Percentiles rank a stretch among this genome's conserved stretches.
Conservation (phyloP, 768 basidiomycete genomes). For the Lyophyllum atratum region DNA sequence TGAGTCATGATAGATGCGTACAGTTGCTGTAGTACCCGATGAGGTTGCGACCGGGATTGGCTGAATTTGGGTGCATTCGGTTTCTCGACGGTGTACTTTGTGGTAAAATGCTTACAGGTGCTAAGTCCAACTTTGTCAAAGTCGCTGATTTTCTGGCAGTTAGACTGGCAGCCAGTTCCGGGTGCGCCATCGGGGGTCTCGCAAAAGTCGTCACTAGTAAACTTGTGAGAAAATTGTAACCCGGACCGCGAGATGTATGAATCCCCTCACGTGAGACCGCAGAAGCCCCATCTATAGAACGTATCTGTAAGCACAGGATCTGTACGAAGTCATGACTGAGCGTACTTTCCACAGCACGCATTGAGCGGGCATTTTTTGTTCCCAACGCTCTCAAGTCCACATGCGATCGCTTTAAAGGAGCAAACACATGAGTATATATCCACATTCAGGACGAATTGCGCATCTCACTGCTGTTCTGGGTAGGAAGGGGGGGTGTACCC, state of each 20-base stretch:
- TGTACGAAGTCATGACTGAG: not conserved
- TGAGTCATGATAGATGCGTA: no score
- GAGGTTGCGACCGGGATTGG: constrained; percentile 2
- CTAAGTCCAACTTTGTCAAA: not conserved
- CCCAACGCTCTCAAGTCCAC: constrained; percentile 15
- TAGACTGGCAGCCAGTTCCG: not conserved
- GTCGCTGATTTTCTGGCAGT: not conserved
- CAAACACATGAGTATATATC: not conserved
- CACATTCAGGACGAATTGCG: not conserved
- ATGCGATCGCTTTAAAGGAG: constrained; percentile 8
- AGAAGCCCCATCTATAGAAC: not conserved
- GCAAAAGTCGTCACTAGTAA: not conserved
- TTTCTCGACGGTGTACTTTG: no score
- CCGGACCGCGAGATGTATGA: no score
- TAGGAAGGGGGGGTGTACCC: not conserved
- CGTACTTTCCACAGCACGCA: constrained; percentile 16
- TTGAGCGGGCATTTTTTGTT: constrained; percentile 14
- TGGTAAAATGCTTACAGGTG: no score
- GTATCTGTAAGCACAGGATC: not conserved
- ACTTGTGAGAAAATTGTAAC: no score
- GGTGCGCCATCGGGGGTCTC: not conserved
- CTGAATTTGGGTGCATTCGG: no score
- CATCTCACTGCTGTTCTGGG: not conserved
- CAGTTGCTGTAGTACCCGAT: constrained; percentile 8
- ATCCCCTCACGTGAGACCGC: no score